These are phyloP conservation scores for Acacia confusa DNA, from an alignment of 306 rosid species.

Conservation along the genomic window DNA sequence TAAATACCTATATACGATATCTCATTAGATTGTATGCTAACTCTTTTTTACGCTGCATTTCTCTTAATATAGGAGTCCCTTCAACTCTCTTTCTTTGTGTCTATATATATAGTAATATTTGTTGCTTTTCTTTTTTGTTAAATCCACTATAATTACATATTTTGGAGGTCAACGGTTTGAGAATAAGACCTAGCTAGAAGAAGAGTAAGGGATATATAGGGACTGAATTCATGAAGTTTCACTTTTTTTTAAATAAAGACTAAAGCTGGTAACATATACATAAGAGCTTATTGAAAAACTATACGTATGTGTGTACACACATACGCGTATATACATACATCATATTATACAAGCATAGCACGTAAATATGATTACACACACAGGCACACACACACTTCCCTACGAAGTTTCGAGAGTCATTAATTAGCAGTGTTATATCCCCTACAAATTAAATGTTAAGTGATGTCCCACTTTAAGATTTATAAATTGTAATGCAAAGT, in stretches of 20 bases:
- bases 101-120: background rate
- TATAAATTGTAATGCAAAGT: slow-evolving; percentile 24
- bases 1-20: background rate
- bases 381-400: too few species aligned
- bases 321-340: background rate
- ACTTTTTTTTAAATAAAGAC: background rate
- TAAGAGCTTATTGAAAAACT: background rate
- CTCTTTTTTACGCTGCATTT: background rate
- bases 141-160: background rate
- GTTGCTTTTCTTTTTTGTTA: background rate
- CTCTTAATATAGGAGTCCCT: background rate
- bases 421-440: background rate
- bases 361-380: background rate
- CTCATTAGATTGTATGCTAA: background rate
- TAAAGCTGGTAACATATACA: background rate
- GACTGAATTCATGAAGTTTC: background rate
- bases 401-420: background rate
- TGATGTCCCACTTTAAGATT: slow-evolving; percentile 30
- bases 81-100: background rate
- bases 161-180: background rate
- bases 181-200: background rate
- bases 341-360: background rate
- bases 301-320: background rate
- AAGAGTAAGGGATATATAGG: background rate
- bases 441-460: background rate